Evolutionary conservation across 768 basidiomycete genomes (phyloP).

Genomic region (Melanogaster broomeanus): DNA sequence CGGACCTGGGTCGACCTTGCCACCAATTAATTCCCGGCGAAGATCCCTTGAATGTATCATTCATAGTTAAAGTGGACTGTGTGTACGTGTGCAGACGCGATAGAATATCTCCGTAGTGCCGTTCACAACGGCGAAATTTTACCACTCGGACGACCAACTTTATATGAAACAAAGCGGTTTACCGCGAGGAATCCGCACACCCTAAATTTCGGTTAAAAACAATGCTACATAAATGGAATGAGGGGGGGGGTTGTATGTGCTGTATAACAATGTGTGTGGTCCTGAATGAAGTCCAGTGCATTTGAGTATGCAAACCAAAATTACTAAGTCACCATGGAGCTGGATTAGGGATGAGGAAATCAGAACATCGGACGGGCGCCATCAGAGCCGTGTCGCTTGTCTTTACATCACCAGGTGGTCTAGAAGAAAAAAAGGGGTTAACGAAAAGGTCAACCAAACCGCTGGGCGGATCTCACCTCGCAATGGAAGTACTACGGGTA

Average conservation of each 20-base stretch:
- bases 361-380: constrained; percentile 2
- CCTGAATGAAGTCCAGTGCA: constrained; percentile 12
- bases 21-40: constrained; percentile 27
- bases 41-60: constrained; percentile 19
- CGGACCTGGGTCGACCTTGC: constrained; percentile 12
- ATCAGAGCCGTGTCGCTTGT: neutral
- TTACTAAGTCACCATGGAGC: neutral
- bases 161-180: constrained; percentile 11
- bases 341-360: constrained; percentile 5
- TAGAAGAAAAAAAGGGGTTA: constrained; percentile 10
- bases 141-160: neutral
- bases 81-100: constrained; percentile 11
- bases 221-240: constrained; percentile 22
- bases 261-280: constrained; percentile 25
- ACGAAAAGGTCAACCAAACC: neutral
- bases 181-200: constrained; percentile 12
- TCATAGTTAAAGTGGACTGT: constrained; percentile 6
- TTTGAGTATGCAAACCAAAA: constrained; percentile 5
- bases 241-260: constrained; percentile 21
- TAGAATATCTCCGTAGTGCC: constrained; percentile 17
- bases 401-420: constrained; percentile 32
- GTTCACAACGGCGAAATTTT: constrained; percentile 20
- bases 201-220: constrained; percentile 4
- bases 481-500: constrained; percentile 71
- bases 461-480: constrained; percentile 53